Percentiles rank a stretch among this genome's conserved stretches.
Evolutionary conservation across 2,329 filamentous ascomycete species (phyloP).

Genomic region (Teratosphaeria pseudoeucalypti): DNA sequence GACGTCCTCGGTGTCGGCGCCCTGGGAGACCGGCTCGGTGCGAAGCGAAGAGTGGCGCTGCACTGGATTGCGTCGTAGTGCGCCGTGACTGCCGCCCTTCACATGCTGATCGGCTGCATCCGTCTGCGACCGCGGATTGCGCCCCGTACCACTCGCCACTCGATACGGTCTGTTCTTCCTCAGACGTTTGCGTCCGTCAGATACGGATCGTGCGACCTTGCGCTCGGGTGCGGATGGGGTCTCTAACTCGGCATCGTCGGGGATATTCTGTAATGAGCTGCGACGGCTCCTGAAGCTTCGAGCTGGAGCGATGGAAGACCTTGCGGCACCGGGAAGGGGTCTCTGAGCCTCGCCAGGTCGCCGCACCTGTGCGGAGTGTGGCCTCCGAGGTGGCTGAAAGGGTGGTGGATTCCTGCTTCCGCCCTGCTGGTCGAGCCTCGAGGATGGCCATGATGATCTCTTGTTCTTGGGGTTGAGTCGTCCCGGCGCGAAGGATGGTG

Average conservation of each 20-base stretch:
- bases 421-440: background rate
- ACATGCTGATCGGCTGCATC: background rate
- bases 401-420: conserved; percentile 4
- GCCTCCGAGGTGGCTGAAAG: conserved; percentile 8
- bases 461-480: background rate
- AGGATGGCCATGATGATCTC: background rate
- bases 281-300: conserved; percentile 1
- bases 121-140: background rate
- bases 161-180: background rate
- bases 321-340: background rate
- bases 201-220: background rate
- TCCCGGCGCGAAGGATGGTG: conserved; percentile 4
- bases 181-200: background rate
- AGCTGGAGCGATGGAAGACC: background rate
- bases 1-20: background rate
- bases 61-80: conserved; percentile 3
- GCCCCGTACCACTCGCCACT: background rate
- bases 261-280: conserved; percentile 4
- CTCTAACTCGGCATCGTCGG: conserved; percentile 1
- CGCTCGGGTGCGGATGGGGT: background rate
- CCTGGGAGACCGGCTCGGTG: background rate
- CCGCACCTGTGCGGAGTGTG: background rate
- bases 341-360: conserved; percentile 3
- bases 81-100: conserved; percentile 14
- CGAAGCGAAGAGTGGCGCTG: background rate